These are phyloP conservation scores for Neurospora sp. DNA, from an alignment of 495 filamentous ascomycete genomes.

Conservation along the genomic window DNA sequence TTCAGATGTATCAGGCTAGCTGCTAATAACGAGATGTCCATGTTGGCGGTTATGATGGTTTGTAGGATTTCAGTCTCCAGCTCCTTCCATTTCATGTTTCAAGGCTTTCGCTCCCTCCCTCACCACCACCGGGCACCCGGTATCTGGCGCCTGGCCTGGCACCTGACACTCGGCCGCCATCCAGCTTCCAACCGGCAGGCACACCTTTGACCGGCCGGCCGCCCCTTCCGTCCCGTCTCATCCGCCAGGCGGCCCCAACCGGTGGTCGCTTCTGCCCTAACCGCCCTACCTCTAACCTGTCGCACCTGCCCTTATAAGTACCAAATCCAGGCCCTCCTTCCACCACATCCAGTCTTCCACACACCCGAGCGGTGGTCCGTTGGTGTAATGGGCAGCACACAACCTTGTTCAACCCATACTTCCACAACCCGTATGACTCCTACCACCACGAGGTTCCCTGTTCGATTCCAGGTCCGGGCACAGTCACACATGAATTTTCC, in stretches of 20 bases:
- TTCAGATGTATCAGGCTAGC: too few relatives aligned
- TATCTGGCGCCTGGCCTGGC: neutral
- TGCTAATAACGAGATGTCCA: too few relatives aligned
- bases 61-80: too few relatives aligned
- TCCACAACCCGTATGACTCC: neutral
- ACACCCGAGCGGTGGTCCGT: neutral
- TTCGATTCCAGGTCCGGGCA: neutral
- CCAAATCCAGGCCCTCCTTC: neutral
- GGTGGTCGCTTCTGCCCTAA: neutral
- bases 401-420: neutral
- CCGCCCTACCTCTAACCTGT: neutral
- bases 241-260: neutral
- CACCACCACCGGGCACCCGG: neutral
- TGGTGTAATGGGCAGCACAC: neutral
- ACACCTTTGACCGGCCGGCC: neutral
- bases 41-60: too few relatives aligned
- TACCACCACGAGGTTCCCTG: neutral
- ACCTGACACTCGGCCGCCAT: neutral
- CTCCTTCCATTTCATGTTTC: too few relatives aligned
- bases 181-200: neutral
- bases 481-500: neutral
- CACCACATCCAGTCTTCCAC: neutral
- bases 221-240: neutral
- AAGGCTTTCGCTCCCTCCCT: neutral
- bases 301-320: neutral